Conservation (phyloP, 108 stramenopile genomes). For the Skeletonema grethae region DNA sequence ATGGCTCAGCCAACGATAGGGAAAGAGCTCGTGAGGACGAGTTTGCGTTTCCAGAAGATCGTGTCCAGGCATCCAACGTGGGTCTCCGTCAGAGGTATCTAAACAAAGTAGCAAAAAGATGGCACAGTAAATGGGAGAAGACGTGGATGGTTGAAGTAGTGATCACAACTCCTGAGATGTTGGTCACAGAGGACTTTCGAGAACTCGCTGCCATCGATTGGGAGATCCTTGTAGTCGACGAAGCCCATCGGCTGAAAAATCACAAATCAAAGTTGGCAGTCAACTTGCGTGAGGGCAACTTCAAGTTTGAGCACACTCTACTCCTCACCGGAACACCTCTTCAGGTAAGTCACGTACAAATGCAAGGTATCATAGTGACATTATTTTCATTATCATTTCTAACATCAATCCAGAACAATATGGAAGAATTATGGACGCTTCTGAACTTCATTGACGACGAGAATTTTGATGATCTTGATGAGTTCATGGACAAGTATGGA, state of each 20-base stretch:
- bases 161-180: constrained; percentile 90
- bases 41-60: constrained; percentile 75
- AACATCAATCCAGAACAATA: constrained; percentile 79
- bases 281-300: constrained; percentile 75
- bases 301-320: constrained; percentile 77
- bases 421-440: constrained; percentile 90
- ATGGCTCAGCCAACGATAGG: constrained; percentile 86
- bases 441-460: constrained; percentile 84
- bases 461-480: constrained; percentile 61
- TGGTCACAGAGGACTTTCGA: constrained; percentile 77
- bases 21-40: constrained; percentile 77
- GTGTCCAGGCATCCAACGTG: constrained; percentile 42
- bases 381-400: not conserved
- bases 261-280: constrained; percentile 88
- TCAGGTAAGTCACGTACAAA: constrained; percentile 33
- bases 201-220: constrained; percentile 84
- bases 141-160: constrained; percentile 92
- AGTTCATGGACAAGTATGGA: constrained; percentile 84
- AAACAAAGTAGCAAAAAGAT: constrained; percentile 46
- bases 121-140: constrained; percentile 38
- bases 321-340: constrained; percentile 95
- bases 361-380: not conserved
- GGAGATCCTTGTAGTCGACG: constrained; percentile 94
- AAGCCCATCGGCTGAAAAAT: constrained; percentile 97
- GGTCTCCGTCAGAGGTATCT: constrained; percentile 70